These are phyloP conservation scores for Ustilago trichophora DNA, from an alignment of 1,284 basidiomycete species.

Conservation along the genomic window DNA sequence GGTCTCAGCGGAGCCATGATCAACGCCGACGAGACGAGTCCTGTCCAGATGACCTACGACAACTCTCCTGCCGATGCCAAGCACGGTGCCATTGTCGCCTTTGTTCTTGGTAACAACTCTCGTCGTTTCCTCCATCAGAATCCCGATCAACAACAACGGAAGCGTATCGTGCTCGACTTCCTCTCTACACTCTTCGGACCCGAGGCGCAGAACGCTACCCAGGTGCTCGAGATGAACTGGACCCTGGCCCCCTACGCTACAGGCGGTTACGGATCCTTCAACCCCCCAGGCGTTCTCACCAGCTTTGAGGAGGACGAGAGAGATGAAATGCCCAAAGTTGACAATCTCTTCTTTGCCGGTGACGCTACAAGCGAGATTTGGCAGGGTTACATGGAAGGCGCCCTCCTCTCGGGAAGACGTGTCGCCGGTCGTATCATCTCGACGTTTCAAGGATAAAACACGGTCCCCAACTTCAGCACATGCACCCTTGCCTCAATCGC, in stretches of 20 bases:
- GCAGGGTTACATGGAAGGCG: constrained; percentile 48
- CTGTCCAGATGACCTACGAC: constrained; percentile 45
- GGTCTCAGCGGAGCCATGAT: constrained; percentile 38
- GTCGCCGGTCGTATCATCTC: constrained; percentile 21
- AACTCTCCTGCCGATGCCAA: constrained; percentile 36
- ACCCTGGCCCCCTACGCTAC: constrained; percentile 32
- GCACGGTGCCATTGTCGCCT: constrained; percentile 32
- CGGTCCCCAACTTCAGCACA: no score
- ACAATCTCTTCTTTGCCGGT: constrained; percentile 36
- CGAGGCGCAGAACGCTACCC: constrained; percentile 12
- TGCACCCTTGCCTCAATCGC: no score
- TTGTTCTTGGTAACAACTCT: constrained; percentile 40
- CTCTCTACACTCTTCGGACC: constrained; percentile 23
- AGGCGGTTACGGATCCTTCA: constrained; percentile 39
- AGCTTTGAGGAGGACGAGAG: constrained; percentile 33
- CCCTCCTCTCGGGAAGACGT: constrained; percentile 33
- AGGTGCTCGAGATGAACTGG: constrained; percentile 41
- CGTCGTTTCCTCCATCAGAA: constrained; percentile 29
- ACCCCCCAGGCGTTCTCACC: constrained; percentile 39
- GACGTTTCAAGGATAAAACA: constrained; percentile 20
- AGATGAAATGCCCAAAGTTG: constrained; percentile 28
- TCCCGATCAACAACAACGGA: constrained; percentile 17
- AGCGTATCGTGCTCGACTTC: constrained; percentile 19
- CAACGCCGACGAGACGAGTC: constrained; percentile 35
- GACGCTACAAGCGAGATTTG: constrained; percentile 42